A percentile compares a stretch with the other conserved stretches of the same genome.
Conservation (phyloP, 2,329 filamentous ascomycete genomes). For the Ophioceras dolichostomum region DNA sequence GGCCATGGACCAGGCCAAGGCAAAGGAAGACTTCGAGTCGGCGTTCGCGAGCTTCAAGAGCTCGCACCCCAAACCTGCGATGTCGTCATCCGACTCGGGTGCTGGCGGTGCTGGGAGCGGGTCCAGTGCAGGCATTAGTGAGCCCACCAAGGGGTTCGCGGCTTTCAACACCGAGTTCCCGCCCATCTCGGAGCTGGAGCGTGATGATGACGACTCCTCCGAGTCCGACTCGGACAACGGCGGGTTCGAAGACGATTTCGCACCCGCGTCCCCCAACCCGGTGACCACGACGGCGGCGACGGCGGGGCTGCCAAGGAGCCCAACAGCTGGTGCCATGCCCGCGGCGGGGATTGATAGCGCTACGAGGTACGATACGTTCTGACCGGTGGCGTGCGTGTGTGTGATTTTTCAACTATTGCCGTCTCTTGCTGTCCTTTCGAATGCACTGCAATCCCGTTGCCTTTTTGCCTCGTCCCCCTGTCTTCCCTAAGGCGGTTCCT, state of each 20-base stretch:
- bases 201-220: conserved; percentile 74
- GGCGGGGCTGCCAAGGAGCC: conserved; percentile 12
- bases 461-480: no score
- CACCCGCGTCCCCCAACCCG: conserved; percentile 40
- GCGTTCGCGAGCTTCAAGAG: conserved; percentile 67
- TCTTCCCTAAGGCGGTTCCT: no score
- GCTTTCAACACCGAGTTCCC: conserved; percentile 72
- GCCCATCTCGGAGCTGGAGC: conserved; percentile 76
- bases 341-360: conserved; percentile 1
- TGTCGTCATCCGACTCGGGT: conserved; percentile 11
- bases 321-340: no score
- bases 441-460: no score
- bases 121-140: conserved; percentile 11
- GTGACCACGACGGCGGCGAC: conserved; percentile 12
- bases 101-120: conserved; percentile 20
- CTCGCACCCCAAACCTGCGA: conserved; percentile 26
- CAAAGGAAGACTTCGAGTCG: conserved; percentile 74
- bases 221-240: conserved; percentile 60
- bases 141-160: conserved; percentile 1
- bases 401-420: no score
- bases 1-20: conserved; percentile 41
- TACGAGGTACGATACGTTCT: conserved; percentile 3
- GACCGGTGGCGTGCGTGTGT: conserved; percentile 1
- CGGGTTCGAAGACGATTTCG: conserved; percentile 90
- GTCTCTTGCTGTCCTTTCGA: no score